phyloP scores from a whole-genome alignment of 1,284 basidiomycete genomes.

The Cryptococcus sp. region DNA sequence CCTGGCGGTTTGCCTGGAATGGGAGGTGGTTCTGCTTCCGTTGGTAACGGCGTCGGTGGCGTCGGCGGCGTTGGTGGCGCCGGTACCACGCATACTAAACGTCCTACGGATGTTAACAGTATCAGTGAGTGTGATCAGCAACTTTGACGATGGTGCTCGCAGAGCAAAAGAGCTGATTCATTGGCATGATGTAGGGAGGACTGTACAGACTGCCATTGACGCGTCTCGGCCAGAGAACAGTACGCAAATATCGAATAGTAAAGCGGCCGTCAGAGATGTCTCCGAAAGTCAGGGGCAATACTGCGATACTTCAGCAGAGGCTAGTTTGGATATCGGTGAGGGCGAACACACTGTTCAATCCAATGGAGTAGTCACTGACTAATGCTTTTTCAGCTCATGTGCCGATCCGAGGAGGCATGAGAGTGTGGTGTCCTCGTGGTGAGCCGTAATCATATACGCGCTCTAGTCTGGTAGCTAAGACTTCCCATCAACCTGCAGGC shows the following conservation, averaged over 20 bases:
- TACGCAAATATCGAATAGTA: conserved; percentile 62
- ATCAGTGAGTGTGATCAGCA: conserved; percentile 26
- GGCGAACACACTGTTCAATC: too few relatives aligned
- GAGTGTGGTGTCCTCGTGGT: conserved; percentile 72
- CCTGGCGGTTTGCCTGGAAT: not conserved
- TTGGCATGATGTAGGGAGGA: conserved; percentile 24
- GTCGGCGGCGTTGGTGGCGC: not conserved
- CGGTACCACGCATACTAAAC: conserved; percentile 9
- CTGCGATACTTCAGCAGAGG: conserved; percentile 74
- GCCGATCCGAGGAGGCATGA: conserved; percentile 50
- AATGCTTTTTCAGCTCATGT: not conserved
- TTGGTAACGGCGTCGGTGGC: not conserved
- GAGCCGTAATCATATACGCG: conserved; percentile 13
- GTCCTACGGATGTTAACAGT: conserved; percentile 30
- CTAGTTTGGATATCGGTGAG: conserved; percentile 67
- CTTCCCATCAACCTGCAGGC: conserved; percentile 16
- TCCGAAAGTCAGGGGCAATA: conserved; percentile 76
- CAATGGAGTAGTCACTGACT: too few relatives aligned
- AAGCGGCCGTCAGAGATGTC: conserved; percentile 69
- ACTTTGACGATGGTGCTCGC: conserved; percentile 4
- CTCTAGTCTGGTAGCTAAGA: not conserved
- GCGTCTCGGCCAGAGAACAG: conserved; percentile 70
- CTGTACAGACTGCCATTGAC: conserved; percentile 68
- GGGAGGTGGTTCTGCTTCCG: conserved; percentile 1
- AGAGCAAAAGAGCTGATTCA: not conserved